Evolutionary conservation across 768 basidiomycete genomes (phyloP).

Genomic region (Leccinum disarticulatum): DNA sequence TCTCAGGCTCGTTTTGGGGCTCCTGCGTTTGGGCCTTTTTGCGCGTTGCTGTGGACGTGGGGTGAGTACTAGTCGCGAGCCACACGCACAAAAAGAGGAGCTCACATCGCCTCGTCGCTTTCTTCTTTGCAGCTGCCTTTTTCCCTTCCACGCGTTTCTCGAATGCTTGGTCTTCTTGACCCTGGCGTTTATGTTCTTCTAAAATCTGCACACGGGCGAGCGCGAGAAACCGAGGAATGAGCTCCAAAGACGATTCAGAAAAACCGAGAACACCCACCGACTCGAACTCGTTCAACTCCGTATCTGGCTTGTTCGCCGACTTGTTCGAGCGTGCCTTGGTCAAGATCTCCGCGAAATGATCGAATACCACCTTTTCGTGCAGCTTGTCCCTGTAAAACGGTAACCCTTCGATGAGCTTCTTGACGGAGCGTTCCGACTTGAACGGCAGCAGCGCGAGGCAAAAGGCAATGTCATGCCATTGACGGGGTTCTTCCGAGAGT

Average conservation of each 20-base stretch:
- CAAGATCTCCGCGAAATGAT: conserved; percentile 87
- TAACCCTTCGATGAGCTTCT: conserved; percentile 91
- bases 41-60: conserved; percentile 23
- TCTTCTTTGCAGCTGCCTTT: conserved; percentile 75
- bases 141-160: conserved; percentile 85
- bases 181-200: conserved; percentile 78
- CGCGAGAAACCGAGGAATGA: not conserved
- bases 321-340: conserved; percentile 90
- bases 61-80: not conserved
- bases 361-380: conserved; percentile 81
- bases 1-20: conserved; percentile 13
- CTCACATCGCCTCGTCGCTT: conserved; percentile 54
- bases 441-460: conserved; percentile 93
- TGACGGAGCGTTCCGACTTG: conserved; percentile 95
- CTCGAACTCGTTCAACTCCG: conserved; percentile 95
- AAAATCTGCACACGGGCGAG: conserved; percentile 57
- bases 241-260: not conserved
- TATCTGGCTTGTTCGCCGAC: conserved; percentile 87
- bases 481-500: conserved; percentile 81
- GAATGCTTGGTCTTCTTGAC: conserved; percentile 87
- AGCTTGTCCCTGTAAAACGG: conserved; percentile 96
- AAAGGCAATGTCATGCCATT: conserved; percentile 97
- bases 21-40: conserved; percentile 29
- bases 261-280: conserved; percentile 43
- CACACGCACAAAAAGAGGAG: not conserved